Conservation (phyloP, 2,329 filamentous ascomycete genomes). For the Didymella glomerata region DNA sequence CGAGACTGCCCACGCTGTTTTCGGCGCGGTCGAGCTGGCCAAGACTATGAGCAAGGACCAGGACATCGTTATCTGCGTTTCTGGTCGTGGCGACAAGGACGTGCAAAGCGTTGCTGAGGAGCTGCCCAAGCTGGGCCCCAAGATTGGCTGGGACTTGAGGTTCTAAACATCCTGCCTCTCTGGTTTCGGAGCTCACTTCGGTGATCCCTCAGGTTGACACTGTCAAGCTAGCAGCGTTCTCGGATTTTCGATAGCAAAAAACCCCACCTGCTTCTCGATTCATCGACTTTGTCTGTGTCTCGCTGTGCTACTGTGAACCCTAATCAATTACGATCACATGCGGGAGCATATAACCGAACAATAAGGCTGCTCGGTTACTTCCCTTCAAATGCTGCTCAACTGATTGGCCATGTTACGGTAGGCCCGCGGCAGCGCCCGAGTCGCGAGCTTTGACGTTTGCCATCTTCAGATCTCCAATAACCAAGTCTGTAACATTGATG, state of each 20-base stretch:
- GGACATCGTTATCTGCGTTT: slow-evolving; percentile 93
- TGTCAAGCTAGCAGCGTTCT: background rate
- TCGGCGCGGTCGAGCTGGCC: slow-evolving; percentile 85
- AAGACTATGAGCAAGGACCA: slow-evolving; percentile 90
- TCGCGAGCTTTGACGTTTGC: slow-evolving; percentile 14
- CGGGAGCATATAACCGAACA: slow-evolving; percentile 6
- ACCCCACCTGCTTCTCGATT: background rate
- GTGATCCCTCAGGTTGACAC: background rate
- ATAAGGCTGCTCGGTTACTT: slow-evolving; percentile 19
- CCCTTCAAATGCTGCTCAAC: slow-evolving; percentile 6
- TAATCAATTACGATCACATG: background rate
- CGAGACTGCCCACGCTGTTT: slow-evolving; percentile 93
- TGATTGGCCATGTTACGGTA: slow-evolving; percentile 17
- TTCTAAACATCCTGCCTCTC: slow-evolving; percentile 41
- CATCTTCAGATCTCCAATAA: background rate
- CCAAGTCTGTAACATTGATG: background rate
- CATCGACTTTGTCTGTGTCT: background rate
- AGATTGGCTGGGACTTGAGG: slow-evolving; percentile 78
- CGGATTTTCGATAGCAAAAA: slow-evolving; percentile 2
- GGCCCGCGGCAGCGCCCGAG: slow-evolving; percentile 16
- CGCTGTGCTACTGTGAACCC: background rate
- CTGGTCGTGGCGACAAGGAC: slow-evolving; percentile 95
- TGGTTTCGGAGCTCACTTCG: background rate
- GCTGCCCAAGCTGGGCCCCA: slow-evolving; percentile 83
- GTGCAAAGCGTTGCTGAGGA: slow-evolving; percentile 98